phyloP scores from a whole-genome alignment of 768 basidiomycete species.

The Sutorius australiensis region DNA sequence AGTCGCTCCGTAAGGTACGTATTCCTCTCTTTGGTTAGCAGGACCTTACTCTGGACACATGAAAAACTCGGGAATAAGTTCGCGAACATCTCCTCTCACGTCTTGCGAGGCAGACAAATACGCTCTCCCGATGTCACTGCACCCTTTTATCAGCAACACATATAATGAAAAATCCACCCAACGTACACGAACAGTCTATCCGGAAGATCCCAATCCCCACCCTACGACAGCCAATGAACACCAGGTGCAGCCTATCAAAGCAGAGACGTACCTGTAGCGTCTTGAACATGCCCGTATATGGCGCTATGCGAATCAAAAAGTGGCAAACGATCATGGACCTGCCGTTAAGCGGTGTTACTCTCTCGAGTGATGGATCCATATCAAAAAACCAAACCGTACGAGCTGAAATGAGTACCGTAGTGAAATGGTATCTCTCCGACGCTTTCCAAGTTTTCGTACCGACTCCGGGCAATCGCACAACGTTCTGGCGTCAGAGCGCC shows the following conservation, averaged over 20 bases:
- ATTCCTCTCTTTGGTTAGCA: neutral
- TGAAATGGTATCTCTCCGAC: constrained; percentile 88
- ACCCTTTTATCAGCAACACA: constrained; percentile 7
- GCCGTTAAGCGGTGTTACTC: constrained; percentile 2
- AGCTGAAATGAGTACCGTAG: constrained; percentile 93
- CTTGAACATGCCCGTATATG: constrained; percentile 95
- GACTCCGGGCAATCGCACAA: constrained; percentile 66
- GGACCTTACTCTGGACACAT: constrained; percentile 68
- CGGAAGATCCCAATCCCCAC: constrained; percentile 93
- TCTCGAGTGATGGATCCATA: neutral
- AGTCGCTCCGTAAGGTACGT: neutral
- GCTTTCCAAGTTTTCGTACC: constrained; percentile 71
- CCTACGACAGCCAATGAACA: constrained; percentile 41
- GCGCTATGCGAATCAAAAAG: constrained; percentile 83
- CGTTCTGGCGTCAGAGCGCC: constrained; percentile 78
- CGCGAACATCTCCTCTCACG: constrained; percentile 87
- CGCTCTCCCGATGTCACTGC: constrained; percentile 72
- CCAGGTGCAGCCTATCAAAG: neutral
- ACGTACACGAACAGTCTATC: constrained; percentile 77
- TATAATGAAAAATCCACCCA: neutral
- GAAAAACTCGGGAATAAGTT: constrained; percentile 88
- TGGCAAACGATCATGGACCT: constrained; percentile 94
- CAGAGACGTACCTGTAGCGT: constrained; percentile 55
- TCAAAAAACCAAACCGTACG: constrained; percentile 27
- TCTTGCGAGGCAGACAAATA: constrained; percentile 85